These are phyloP conservation scores for Pleoardoris graminearum DNA, from an alignment of 2,329 filamentous ascomycete genomes.

Conservation along the genomic window DNA sequence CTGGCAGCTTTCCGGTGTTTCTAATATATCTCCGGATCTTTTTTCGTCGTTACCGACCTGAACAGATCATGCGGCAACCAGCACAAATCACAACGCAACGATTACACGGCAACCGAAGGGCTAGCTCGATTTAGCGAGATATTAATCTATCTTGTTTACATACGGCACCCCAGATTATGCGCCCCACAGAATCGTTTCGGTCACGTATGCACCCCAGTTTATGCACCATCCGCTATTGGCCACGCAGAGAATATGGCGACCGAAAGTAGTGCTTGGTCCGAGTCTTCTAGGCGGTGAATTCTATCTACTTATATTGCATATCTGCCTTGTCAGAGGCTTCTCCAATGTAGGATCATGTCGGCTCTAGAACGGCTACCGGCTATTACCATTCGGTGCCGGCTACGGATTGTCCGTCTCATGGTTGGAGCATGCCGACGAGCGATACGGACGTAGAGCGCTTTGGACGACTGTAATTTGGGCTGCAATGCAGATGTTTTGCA, in stretches of 20 bases:
- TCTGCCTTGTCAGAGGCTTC: conserved; percentile 5
- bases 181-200: conserved; percentile 13
- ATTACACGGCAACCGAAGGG: no score
- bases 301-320: conserved; percentile 31
- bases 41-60: no score
- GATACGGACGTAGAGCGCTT: conserved; percentile 16
- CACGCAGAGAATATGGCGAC: neutral
- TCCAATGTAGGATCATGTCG: conserved; percentile 18
- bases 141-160: conserved; percentile 36
- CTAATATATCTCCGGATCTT: no score
- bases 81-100: no score
- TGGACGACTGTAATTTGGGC: conserved; percentile 28
- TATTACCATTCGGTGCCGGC: conserved; percentile 26
- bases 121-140: conserved; percentile 34
- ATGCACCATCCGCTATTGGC: neutral
- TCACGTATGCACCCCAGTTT: conserved; percentile 2
- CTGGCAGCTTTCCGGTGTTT: conserved; percentile 6
- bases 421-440: conserved; percentile 26
- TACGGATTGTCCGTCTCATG: conserved; percentile 21
- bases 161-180: conserved; percentile 15
- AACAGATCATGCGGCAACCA: no score
- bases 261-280: neutral
- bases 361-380: conserved; percentile 21
- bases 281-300: conserved; percentile 2
- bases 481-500: conserved; percentile 24